A percentile compares a stretch with the other conserved stretches of the same genome.
These are phyloP conservation scores for Quaeritorhiza haematococci DNA, from an alignment of 371 early-diverging fungal genomes.

Conservation along the genomic window DNA sequence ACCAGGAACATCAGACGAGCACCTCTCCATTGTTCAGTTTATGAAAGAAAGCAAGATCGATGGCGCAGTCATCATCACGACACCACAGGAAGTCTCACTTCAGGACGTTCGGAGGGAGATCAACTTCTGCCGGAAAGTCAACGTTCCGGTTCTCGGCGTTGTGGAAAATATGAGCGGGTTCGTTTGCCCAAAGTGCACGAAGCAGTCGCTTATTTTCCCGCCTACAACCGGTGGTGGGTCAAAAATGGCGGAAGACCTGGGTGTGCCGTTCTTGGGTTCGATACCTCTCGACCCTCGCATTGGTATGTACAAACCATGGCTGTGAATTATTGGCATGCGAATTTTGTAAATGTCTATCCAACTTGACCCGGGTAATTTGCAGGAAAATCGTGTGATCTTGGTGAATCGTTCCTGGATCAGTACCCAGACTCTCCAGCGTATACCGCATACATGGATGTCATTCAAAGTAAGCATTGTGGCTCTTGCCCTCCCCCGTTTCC, in stretches of 20 bases:
- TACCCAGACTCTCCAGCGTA: slow-evolving; percentile 85
- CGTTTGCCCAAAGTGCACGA: slow-evolving; percentile 51
- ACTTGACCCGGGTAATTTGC: not conserved
- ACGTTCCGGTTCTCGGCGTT: slow-evolving; percentile 50
- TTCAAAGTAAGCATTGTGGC: no score
- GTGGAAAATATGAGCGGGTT: slow-evolving; percentile 70
- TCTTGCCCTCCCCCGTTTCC: no score
- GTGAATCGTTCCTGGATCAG: slow-evolving; percentile 79
- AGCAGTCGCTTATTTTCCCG: slow-evolving; percentile 78
- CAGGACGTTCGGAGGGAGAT: slow-evolving; percentile 51
- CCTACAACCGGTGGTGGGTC: slow-evolving; percentile 89
- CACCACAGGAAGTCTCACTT: slow-evolving; percentile 57
- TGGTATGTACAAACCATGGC: slow-evolving; percentile 29
- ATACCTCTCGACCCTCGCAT: slow-evolving; percentile 92
- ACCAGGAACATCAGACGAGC: slow-evolving; percentile 69
- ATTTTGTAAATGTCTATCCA: not conserved
- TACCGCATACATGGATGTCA: slow-evolving; percentile 65
- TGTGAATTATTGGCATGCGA: not conserved
- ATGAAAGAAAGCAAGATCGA: slow-evolving; percentile 30
- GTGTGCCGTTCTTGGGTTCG: slow-evolving; percentile 70
- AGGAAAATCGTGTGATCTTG: slow-evolving; percentile 75
- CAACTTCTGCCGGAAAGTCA: slow-evolving; percentile 48
- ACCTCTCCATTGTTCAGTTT: slow-evolving; percentile 46
- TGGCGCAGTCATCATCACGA: slow-evolving; percentile 61
- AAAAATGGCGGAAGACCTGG: slow-evolving; percentile 72